A percentile compares a stretch with the other conserved stretches of the same genome.
Evolutionary conservation across 163 green algal genomes (phyloP).

Genomic region (Scenedesmus sp.): DNA sequence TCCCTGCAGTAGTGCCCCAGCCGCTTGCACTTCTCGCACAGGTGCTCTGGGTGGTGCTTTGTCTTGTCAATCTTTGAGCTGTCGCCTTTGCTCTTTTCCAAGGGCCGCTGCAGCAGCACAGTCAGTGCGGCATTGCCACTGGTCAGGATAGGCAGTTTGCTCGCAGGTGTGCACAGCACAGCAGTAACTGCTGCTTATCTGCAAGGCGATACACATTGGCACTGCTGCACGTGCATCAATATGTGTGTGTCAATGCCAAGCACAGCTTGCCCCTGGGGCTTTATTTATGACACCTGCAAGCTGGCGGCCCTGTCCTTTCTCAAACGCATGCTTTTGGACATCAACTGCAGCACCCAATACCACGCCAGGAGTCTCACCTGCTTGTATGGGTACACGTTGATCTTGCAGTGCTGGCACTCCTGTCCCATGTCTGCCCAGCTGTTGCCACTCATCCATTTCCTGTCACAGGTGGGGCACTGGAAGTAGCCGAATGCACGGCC

Average conservation of each 20-base stretch:
- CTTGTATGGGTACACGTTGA: conserved; percentile 20
- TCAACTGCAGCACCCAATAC: no score
- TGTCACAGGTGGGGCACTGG: neutral
- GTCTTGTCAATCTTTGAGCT: neutral
- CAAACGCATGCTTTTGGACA: no score
- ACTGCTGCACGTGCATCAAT: no score
- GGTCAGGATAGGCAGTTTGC: neutral
- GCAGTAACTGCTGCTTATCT: neutral
- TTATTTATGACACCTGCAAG: no score
- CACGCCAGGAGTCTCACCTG: neutral
- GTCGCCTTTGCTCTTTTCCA: neutral
- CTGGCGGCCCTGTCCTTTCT: no score
- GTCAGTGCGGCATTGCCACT: neutral
- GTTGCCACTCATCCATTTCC: conserved; percentile 20
- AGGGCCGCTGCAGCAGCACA: neutral
- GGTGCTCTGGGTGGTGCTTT: conserved; percentile 22
- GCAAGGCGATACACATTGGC: no score
- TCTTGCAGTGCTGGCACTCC: conserved; percentile 10
- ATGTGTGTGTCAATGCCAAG: no score
- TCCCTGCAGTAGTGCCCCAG: conserved; percentile 8
- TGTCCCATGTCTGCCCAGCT: conserved; percentile 38
- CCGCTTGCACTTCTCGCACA: conserved; percentile 30
- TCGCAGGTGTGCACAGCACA: neutral
- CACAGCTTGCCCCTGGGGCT: no score
- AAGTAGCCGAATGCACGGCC: conserved; percentile 13